Base-by-base conservation (phyloP, 495 filamentous ascomycete genomes). In the Hypomontagnella monticulosa region DNA sequence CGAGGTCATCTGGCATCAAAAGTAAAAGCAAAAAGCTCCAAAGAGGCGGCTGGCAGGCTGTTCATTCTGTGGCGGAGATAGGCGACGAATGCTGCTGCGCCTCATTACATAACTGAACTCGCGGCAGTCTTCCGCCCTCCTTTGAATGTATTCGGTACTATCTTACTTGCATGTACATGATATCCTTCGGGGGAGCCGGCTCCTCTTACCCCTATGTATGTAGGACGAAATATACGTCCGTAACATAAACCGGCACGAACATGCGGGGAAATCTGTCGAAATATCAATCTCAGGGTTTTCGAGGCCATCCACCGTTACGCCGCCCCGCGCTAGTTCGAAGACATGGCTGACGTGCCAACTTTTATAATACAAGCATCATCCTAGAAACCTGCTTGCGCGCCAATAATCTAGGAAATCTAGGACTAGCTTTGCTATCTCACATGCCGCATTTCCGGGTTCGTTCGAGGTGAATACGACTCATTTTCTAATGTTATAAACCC, bases 361-460 rank as follows among this genome's bases (percentile, higher is more conserved):
- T 40, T 16, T 38, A 40, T 30, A 40, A 53, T 61, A 40, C 57
- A 61, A 53, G 57, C 48, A 61, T 61, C 40, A 61, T 53, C 57
- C 57, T 47, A 36, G 42, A 38, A 46, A 9, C 1, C 44, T 15
- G 23, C 1, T 46, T 15, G 23, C 2, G 23, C 23, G 23, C 23
- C 23, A 27, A 6, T 27, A 27, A 6, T 27, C 23, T 6, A 27
- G 23, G 2, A 27, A 27, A 6, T 27, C 23, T 3, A 27, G 34
- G 2, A 27, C 44, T 30, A 53, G 23, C 43, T 44, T 9, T 27
- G 3, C 8, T 4, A 1, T 15, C 20, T 3, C 9, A 32, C 10
- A 47, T 47, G 23, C 43, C 18, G 16, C 15, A 44, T 16, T 44
- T 1, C 15, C 12, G 23, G 23, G 23, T 27, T 27, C 23, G 23